Conservation (phyloP, 192 early-diverging fungal genomes). For the Umbelopsis sp. region DNA sequence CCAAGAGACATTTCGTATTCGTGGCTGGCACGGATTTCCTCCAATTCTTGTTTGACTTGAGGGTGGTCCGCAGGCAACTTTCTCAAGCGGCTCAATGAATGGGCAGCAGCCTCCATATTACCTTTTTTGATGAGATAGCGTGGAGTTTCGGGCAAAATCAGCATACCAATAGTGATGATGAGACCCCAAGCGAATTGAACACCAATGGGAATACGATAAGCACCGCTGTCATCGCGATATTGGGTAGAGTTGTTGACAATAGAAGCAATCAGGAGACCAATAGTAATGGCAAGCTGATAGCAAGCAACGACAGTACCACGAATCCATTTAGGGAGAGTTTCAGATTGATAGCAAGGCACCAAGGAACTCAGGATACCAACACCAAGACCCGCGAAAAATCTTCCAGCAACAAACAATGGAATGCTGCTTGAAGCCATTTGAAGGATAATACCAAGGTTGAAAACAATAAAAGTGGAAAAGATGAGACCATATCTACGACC, state of each 20-base stretch:
- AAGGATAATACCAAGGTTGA: slow-evolving; percentile 37
- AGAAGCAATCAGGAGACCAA: slow-evolving; percentile 18
- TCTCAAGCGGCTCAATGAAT: slow-evolving; percentile 45
- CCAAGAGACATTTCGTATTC: slow-evolving; percentile 24
- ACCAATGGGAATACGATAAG: slow-evolving; percentile 70
- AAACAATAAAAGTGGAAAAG: slow-evolving; percentile 17
- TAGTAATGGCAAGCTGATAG: slow-evolving; percentile 51
- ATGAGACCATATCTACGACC: slow-evolving; percentile 42
- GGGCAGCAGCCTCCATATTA: slow-evolving; percentile 62
- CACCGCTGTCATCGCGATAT: slow-evolving; percentile 23
- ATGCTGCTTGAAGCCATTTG: slow-evolving; percentile 36
- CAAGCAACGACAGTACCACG: slow-evolving; percentile 43
- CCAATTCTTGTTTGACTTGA: background rate
- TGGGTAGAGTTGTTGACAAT: slow-evolving; percentile 23
- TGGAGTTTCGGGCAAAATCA: slow-evolving; percentile 82
- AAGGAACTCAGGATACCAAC: slow-evolving; percentile 44
- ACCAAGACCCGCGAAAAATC: slow-evolving; percentile 45
- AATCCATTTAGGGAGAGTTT: slow-evolving; percentile 47
- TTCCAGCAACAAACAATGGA: slow-evolving; percentile 29
- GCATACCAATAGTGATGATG: slow-evolving; percentile 66
- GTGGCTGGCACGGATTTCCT: slow-evolving; percentile 13
- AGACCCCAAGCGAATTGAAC: slow-evolving; percentile 81
- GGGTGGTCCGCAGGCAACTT: slow-evolving; percentile 14
- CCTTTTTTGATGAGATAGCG: slow-evolving; percentile 75
- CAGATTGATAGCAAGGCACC: slow-evolving; percentile 51